A percentile compares a stretch with the other conserved stretches of the same genome.
Conservation (phyloP, 208 protist genomes). For the Jaenimonas drosophilae region DNA sequence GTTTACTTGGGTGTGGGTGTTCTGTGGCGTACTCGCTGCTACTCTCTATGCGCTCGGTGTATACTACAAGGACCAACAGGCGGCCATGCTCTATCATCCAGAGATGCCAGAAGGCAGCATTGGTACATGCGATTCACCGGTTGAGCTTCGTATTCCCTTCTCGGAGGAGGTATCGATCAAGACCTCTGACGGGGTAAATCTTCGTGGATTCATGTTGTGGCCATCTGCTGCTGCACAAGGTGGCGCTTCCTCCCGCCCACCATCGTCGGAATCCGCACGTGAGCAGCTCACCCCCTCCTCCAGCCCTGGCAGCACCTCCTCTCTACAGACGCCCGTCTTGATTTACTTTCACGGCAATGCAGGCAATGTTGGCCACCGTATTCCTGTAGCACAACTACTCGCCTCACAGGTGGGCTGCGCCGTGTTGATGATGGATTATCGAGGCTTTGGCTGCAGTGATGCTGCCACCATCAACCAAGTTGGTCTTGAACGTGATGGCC, state of each 20-base stretch:
- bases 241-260: slow-evolving; percentile 7
- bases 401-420: slow-evolving; percentile 36
- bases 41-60: slow-evolving; percentile 15
- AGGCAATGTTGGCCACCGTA: slow-evolving; percentile 85
- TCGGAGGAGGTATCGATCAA: slow-evolving; percentile 54
- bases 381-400: slow-evolving; percentile 52
- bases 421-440: slow-evolving; percentile 88
- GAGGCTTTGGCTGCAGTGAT: slow-evolving; percentile 80
- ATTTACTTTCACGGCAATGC: slow-evolving; percentile 91
- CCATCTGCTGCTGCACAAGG: slow-evolving; percentile 14
- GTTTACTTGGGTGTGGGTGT: slow-evolving; percentile 8
- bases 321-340: too few species aligned
- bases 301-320: too few species aligned
- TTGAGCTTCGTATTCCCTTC: slow-evolving; percentile 28
- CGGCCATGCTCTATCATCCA: slow-evolving; percentile 63
- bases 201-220: slow-evolving; percentile 76
- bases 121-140: slow-evolving; percentile 42
- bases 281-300: not conserved
- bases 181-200: slow-evolving; percentile 47
- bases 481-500: slow-evolving; percentile 70
- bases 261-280: not conserved
- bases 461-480: slow-evolving; percentile 42
- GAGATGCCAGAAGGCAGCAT: slow-evolving; percentile 42
- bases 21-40: slow-evolving; percentile 7
- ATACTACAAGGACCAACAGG: slow-evolving; percentile 26